These are phyloP conservation scores for Kodamaea fukazawae DNA, from an alignment of 805 yeast species.

Conservation along the genomic window DNA sequence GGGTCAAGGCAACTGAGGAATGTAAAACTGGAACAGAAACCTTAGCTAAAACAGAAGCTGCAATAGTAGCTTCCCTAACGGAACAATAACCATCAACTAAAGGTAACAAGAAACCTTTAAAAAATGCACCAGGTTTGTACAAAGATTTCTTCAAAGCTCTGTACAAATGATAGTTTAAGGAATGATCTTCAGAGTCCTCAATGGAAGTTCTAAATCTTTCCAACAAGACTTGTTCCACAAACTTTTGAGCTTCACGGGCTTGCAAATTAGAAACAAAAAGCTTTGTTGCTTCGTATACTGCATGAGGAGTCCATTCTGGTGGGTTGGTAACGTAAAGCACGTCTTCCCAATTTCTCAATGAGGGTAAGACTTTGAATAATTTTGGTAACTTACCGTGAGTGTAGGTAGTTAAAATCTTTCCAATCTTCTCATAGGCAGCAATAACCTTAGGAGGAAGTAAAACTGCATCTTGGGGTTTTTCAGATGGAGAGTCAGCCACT, in stretches of 20 bases:
- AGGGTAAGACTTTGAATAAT: conserved; percentile 90
- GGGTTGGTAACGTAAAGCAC: conserved; percentile 91
- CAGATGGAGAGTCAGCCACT: conserved; percentile 5
- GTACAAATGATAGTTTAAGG: conserved; percentile 87
- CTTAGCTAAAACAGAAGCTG: conserved; percentile 85
- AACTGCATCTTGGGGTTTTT: conserved; percentile 55
- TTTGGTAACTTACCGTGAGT: conserved; percentile 97
- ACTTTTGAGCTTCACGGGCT: conserved; percentile 85
- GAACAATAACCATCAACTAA: conserved; percentile 86
- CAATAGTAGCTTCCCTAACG: conserved; percentile 90
- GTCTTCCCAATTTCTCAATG: conserved; percentile 93
- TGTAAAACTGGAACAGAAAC: conserved; percentile 92
- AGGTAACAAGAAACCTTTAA: conserved; percentile 93
- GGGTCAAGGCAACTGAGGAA: conserved; percentile 91
- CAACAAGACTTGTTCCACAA: conserved; percentile 62
- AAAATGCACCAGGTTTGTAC: conserved; percentile 96
- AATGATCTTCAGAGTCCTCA: conserved; percentile 71
- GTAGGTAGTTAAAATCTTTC: conserved; percentile 81
- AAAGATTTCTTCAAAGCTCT: conserved; percentile 88
- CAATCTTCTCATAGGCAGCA: conserved; percentile 90
- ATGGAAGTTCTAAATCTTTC: conserved; percentile 71
- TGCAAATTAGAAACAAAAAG: conserved; percentile 86
- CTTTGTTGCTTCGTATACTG: conserved; percentile 91
- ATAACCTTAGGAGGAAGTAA: conserved; percentile 94
- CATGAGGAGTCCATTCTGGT: conserved; percentile 91